Base-by-base conservation (phyloP, 139 green algal genomes). In the Coelastrella sp. region DNA sequence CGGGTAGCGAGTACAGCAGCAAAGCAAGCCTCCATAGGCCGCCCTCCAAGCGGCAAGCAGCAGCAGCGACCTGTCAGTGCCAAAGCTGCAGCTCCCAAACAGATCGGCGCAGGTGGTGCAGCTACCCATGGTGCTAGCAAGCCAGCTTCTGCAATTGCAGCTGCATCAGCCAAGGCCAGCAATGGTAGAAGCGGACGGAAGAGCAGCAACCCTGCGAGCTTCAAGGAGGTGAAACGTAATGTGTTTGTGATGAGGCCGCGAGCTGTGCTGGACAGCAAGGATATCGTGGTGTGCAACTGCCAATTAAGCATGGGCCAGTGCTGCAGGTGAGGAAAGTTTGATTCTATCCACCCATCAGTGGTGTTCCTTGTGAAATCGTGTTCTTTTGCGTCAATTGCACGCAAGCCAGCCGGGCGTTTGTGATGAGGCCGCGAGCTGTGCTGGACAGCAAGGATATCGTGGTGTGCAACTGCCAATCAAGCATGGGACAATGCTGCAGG, bases 251-350 rank as follows among this genome's bases (percentile, higher is more conserved):
- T 58, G 7, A 61, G 82, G 32, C 68, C n/a, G 5, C 16, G 68
- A 17, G 17, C 16, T 5, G 61, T 64, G 82, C 5, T 78, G 19
- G 82, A 76, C 19, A 58, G 14, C 54, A n/a, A 86, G 68, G 80
- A 86, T 73, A 58, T 86, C 10, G 57, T 75, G 22, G 80, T 77
- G 64, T 88, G 83, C 66, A 73, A 64, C 64, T 88, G 83, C 66
- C 20, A 78, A 14, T 54, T 47, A 11, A 73, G 64, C 7, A 47
- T 64, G 20, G 83, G 83, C 8, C 83, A 88, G 64, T 47, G 7
- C 64, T 88, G 83, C 66, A 77, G 83, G 83, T 71, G 23, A 60
- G 80, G 32, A 47, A 47, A 47, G 32, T 47, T 0, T 1, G 32
- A 47, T 47, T 47, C 32, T 47, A 47, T 47, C 32, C 32, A 47